These are phyloP conservation scores for Fusarium nematophilum DNA, from an alignment of 2,329 filamentous ascomycete species.

Conservation along the genomic window DNA sequence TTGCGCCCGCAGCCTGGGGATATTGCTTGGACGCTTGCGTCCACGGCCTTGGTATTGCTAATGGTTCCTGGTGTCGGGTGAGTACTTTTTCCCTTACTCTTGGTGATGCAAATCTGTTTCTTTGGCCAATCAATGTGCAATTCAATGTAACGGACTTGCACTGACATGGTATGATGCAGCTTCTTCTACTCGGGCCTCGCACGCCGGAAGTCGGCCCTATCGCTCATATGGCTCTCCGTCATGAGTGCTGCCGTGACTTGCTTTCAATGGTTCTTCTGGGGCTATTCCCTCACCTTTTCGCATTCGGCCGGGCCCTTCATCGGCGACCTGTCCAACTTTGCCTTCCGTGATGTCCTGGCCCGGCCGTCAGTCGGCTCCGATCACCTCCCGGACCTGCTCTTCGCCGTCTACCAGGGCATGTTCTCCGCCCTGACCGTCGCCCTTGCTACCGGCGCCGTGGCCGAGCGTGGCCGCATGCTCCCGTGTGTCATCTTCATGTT, in stretches of 20 bases:
- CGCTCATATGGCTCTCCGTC: slow-evolving; percentile 89
- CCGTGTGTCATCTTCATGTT: slow-evolving; percentile 94
- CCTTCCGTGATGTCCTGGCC: slow-evolving; percentile 79
- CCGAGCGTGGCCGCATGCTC: slow-evolving; percentile 88
- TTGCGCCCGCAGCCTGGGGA: slow-evolving; percentile 71
- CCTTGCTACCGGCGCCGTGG: slow-evolving; percentile 84
- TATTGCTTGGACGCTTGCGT: slow-evolving; percentile 85
- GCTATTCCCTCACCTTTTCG: slow-evolving; percentile 85
- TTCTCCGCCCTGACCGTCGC: slow-evolving; percentile 89
- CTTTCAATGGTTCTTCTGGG: slow-evolving; percentile 97
- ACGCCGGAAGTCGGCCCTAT: slow-evolving; percentile 87
- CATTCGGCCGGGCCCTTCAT: slow-evolving; percentile 81
- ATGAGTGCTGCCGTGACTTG: slow-evolving; percentile 86
- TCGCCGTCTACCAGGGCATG: slow-evolving; percentile 89
- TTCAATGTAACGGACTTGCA: neutral
- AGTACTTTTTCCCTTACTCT: slow-evolving; percentile 41
- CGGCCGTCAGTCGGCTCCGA: slow-evolving; percentile 78
- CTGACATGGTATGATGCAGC: slow-evolving; percentile 44
- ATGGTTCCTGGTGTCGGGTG: slow-evolving; percentile 92
- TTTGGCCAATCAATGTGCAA: neutral
- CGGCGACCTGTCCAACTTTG: slow-evolving; percentile 83
- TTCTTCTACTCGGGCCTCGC: slow-evolving; percentile 96
- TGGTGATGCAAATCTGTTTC: neutral
- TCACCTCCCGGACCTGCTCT: slow-evolving; percentile 84
- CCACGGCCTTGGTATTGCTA: slow-evolving; percentile 85